Base-by-base conservation (phyloP, 163 green algal genomes). In the Chlorella variabilis region DNA sequence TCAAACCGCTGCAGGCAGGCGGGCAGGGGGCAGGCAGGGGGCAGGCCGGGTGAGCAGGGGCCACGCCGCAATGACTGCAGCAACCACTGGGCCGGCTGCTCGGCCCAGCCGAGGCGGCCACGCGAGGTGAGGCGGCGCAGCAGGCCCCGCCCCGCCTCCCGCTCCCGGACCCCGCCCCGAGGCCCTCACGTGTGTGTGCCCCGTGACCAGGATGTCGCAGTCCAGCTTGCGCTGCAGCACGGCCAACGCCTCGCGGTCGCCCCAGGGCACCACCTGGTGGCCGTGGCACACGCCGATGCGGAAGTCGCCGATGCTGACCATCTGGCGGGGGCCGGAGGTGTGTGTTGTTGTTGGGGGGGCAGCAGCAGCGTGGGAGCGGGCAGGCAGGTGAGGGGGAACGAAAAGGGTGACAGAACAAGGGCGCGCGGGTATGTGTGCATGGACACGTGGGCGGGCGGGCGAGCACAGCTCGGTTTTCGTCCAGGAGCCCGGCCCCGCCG, bases 231-330 rank as follows among this genome's bases (percentile, higher is more conserved):
- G 84, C 80, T 97, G 92, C 74, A 98, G 80, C 21, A 94, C 87
- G 5, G 89, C 92, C 58, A 98, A 85, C 4, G 92, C 88, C 3
- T 96, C 91, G 0, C 89, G 81, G 87, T 97, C 91, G 31, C 93
- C 94, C 85, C 89, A 95, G 1, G 96, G 96, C 41, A 99, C 88
- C 29, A 99, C 91, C 91, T 98, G 95, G 84, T 98, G 94, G 20
- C 95, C 96, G 74, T 98, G 96, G 74, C 88, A 93, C 1, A 98
- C 48, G 1, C 95, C 96, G 0, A 99, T 89, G 5, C 82, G 88
- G 75, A 99, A 95, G 33, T 92, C 91, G 2, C 91, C 96, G 8
- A 98, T 87, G 2, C 84, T 89, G 23, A 96, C 13, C 0, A 98
- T 90, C 93, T 98, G 92, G 25, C 8, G 65, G 33, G 65, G 36